These are phyloP conservation scores for Lactifluus pinguis DNA, from an alignment of 768 basidiomycete genomes.

Conservation along the genomic window DNA sequence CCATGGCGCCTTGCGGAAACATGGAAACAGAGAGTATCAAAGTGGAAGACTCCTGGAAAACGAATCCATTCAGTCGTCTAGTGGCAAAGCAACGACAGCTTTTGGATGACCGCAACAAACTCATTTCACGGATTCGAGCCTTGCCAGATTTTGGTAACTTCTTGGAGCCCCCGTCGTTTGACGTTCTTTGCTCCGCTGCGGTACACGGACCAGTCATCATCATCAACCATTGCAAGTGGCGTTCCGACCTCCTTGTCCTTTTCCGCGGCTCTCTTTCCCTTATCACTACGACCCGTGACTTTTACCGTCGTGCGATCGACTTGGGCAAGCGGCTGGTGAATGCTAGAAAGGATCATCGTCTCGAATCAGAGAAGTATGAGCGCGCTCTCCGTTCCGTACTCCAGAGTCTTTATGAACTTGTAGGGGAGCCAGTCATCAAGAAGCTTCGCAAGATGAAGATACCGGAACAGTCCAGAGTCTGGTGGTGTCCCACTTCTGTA, in stretches of 20 bases:
- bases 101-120: neutral
- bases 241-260: slow-evolving; percentile 2
- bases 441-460: neutral
- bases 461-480: neutral
- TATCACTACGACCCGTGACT: neutral
- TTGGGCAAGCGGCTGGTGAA: neutral
- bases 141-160: neutral
- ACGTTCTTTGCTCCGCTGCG: neutral
- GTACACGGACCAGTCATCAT: slow-evolving; percentile 2
- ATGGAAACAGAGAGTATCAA: neutral
- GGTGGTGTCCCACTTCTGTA: neutral
- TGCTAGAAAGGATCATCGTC: neutral
- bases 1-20: neutral
- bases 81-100: neutral
- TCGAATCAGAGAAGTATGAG: neutral
- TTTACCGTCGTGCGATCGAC: neutral
- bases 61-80: neutral
- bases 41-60: neutral
- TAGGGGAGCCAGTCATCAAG: neutral
- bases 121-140: neutral
- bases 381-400: neutral
- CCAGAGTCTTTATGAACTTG: neutral
- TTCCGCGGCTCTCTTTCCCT: neutral
- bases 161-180: neutral
- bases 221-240: neutral